phyloP scores from a whole-genome alignment of 331 rosid genomes.

The Malus hybrid region DNA sequence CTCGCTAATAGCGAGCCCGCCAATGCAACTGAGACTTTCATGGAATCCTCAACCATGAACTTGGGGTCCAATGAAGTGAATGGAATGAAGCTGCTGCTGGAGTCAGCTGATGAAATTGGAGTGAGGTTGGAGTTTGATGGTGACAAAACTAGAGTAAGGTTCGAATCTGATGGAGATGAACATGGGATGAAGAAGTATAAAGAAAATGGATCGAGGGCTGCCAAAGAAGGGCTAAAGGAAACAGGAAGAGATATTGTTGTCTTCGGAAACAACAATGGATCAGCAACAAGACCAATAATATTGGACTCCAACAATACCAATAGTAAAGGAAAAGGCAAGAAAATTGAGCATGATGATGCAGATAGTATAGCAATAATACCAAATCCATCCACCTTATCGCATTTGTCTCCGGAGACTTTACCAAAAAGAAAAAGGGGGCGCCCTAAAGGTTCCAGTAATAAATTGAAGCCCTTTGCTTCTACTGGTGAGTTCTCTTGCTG shows the following conservation, averaged over 20 bases:
- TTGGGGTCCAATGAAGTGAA: neutral
- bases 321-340: no score
- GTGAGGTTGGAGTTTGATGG: neutral
- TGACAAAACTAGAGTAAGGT: neutral
- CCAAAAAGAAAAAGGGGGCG: constrained; percentile 34
- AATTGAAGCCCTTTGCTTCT: constrained; percentile 31
- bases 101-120: neutral
- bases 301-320: no score
- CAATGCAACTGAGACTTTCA: neutral
- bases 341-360: neutral
- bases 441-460: constrained; percentile 48
- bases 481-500: constrained; percentile 26
- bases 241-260: neutral
- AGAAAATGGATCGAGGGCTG: neutral
- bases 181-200: neutral
- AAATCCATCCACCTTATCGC: neutral
- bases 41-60: neutral
- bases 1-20: neutral
- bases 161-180: neutral
- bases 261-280: no score
- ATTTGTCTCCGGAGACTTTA: neutral
- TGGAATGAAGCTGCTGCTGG: neutral
- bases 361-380: neutral
- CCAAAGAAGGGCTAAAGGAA: no score
- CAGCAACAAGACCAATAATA: no score